Evolutionary conservation across 305 asterid genomes (phyloP).

Genomic region (Fraxinus greggii): DNA sequence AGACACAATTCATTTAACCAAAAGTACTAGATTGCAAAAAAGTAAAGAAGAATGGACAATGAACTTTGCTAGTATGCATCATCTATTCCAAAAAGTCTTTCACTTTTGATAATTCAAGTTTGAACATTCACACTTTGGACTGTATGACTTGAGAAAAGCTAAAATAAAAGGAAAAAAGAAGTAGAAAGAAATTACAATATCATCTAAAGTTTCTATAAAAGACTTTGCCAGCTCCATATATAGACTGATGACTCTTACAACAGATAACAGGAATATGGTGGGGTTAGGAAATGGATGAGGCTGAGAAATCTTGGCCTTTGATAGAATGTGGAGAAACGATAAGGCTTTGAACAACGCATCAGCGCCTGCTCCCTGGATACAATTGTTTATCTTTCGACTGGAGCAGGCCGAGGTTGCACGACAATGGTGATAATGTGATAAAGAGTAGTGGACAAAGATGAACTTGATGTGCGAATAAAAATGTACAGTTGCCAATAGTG

Average conservation of each 20-base stretch:
- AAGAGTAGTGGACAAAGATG: background rate
- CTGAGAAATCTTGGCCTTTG: slow-evolving; percentile 11
- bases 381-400: slow-evolving; percentile 27
- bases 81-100: slow-evolving; percentile 37
- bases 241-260: slow-evolving; percentile 5
- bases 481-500: slow-evolving; percentile 35
- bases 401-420: slow-evolving; percentile 67
- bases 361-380: slow-evolving; percentile 41
- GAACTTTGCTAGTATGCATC: slow-evolving; percentile 30
- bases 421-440: slow-evolving; percentile 25
- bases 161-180: background rate
- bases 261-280: slow-evolving; percentile 3
- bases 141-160: slow-evolving; percentile 36
- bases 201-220: slow-evolving; percentile 28
- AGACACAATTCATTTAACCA: slow-evolving; percentile 8
- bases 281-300: slow-evolving; percentile 25
- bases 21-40: slow-evolving; percentile 14
- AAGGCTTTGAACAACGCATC: slow-evolving; percentile 58
- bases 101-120: slow-evolving; percentile 21
- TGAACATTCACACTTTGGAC: slow-evolving; percentile 48
- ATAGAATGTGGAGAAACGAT: background rate
- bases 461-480: slow-evolving; percentile 38
- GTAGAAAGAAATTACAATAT: slow-evolving; percentile 26
- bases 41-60: slow-evolving; percentile 21
- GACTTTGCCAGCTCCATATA: slow-evolving; percentile 23